These are phyloP conservation scores for Coniferiporia sulphurascens DNA, from an alignment of 1,284 basidiomycete genomes.

Conservation along the genomic window DNA sequence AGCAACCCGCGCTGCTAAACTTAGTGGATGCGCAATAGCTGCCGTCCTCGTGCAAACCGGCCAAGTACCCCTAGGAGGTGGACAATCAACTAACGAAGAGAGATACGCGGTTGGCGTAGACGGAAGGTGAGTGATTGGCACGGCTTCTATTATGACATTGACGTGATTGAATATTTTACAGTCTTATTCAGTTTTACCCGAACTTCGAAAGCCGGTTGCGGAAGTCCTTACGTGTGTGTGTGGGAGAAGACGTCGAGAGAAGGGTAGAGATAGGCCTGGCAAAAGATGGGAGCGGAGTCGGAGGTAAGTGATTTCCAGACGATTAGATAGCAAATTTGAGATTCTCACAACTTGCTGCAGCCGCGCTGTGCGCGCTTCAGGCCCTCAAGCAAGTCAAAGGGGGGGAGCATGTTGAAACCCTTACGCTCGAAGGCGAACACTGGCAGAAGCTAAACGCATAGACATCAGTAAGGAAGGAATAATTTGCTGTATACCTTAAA, in stretches of 20 bases:
- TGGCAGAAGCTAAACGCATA: neutral
- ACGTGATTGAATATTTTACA: conserved; percentile 29
- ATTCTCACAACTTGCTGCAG: conserved; percentile 32
- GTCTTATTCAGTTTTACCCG: conserved; percentile 89
- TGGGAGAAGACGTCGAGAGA: conserved; percentile 78
- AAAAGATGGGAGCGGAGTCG: conserved; percentile 96
- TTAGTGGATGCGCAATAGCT: conserved; percentile 87
- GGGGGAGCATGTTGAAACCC: neutral
- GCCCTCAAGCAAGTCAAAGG: conserved; percentile 46
- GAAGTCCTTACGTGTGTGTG: conserved; percentile 66
- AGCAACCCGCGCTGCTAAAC: conserved; percentile 73
- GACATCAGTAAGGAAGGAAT: conserved; percentile 1
- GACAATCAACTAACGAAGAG: conserved; percentile 38
- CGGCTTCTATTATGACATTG: neutral
- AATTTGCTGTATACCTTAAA: conserved; percentile 15
- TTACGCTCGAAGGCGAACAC: neutral
- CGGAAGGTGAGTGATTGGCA: conserved; percentile 58
- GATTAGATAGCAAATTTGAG: conserved; percentile 1
- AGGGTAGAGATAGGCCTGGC: conserved; percentile 85
- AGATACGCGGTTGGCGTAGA: conserved; percentile 81
- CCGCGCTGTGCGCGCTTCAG: conserved; percentile 72
- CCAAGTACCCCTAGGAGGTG: conserved; percentile 41
- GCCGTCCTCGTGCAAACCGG: conserved; percentile 82
- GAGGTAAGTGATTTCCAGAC: conserved; percentile 55
- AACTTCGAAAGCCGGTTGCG: conserved; percentile 75